These are phyloP conservation scores for Lasiodiplodia sp. DNA, from an alignment of 2,329 filamentous ascomycete genomes.

Conservation along the genomic window DNA sequence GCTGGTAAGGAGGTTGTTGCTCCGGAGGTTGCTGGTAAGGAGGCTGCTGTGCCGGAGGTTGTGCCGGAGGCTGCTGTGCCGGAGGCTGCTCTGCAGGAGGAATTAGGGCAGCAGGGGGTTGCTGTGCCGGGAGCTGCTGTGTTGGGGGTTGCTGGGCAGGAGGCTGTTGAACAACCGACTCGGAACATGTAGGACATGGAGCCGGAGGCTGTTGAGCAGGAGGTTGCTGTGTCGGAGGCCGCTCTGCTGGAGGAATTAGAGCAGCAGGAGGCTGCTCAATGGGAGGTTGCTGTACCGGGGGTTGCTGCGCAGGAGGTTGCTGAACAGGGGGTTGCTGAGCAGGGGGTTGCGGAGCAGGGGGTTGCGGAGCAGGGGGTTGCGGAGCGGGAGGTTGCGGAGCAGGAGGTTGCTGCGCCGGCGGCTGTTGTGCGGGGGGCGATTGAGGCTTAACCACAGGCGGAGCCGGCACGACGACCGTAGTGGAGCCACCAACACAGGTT, in stretches of 20 bases:
- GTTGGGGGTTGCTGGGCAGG: not conserved
- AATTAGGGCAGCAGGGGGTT: not conserved
- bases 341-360: not conserved
- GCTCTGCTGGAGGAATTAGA: not conserved
- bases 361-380: not conserved
- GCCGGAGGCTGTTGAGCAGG: not conserved
- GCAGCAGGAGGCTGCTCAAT: not conserved
- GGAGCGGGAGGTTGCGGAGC: not conserved
- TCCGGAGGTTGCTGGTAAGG: not conserved
- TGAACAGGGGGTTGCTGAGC: not conserved
- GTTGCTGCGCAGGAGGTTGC: no score
- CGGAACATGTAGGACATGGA: no score
- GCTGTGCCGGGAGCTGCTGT: not conserved
- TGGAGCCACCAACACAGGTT: no score
- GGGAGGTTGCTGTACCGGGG: not conserved
- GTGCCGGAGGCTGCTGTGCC: not conserved
- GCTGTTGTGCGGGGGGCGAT: no score
- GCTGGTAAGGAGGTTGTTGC: not conserved
- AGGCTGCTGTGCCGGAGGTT: not conserved
- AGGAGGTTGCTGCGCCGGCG: not conserved
- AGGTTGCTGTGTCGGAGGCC: not conserved
- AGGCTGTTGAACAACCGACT: not conserved
- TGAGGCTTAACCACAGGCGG: no score
- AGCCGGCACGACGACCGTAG: not conserved
- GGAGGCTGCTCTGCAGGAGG: not conserved